Percentiles rank a stretch among this genome's conserved stretches.
phyloP scores from a whole-genome alignment of 306 rosid species.

The Medicago lupulina region DNA sequence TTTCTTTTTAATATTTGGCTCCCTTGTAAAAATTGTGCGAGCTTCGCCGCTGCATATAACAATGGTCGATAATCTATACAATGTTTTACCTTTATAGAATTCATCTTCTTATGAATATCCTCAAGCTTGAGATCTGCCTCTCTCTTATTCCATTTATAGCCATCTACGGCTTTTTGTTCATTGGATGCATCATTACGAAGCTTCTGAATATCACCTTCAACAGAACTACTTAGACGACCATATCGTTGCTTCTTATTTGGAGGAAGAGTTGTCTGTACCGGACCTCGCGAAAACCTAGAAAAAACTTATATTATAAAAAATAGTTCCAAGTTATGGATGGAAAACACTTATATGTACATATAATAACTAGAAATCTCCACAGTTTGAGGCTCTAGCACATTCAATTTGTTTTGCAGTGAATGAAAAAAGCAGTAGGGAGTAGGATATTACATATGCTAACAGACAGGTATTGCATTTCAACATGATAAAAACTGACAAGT shows the following conservation, averaged over 20 bases:
- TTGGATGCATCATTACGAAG: conserved; percentile 48
- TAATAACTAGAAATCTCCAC: conserved; percentile 1
- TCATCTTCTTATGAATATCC: conserved; percentile 49
- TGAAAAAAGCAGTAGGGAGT: background rate
- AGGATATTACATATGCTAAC: background rate
- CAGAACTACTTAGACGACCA: conserved; percentile 76
- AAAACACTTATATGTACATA: background rate
- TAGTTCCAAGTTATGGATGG: conserved; percentile 21
- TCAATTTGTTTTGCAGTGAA: background rate
- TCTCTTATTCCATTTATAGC: conserved; percentile 59
- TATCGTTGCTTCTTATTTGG: conserved; percentile 50
- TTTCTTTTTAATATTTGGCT: too few species aligned
- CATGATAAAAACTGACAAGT: background rate
- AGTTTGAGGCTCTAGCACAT: conserved; percentile 11
- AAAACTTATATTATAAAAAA: conserved; percentile 32
- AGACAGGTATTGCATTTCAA: conserved; percentile 23
- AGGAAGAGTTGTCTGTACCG: conserved; percentile 79
- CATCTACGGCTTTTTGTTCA: conserved; percentile 51
- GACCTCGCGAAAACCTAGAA: conserved; percentile 79
- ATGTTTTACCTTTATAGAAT: conserved; percentile 63
- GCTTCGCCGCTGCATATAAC: too few species aligned
- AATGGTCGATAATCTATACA: conserved; percentile 18
- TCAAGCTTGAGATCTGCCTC: conserved; percentile 63
- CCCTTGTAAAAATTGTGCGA: too few species aligned
- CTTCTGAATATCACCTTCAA: conserved; percentile 59